Conservation (phyloP, 2,329 filamentous ascomycete genomes). For the Epichloe typhina region DNA sequence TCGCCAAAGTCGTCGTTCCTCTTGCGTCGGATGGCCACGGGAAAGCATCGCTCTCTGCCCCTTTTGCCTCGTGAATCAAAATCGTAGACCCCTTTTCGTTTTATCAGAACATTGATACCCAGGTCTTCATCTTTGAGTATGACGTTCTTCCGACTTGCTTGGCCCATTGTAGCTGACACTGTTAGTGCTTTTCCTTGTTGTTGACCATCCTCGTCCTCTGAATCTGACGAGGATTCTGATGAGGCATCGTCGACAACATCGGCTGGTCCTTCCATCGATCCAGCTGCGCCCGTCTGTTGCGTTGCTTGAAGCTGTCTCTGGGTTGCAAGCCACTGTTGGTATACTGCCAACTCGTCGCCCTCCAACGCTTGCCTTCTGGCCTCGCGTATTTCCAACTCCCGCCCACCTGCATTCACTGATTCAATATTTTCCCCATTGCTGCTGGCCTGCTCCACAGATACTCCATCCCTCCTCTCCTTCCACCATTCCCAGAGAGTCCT, state of each 20-base stretch:
- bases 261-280: constrained; percentile 53
- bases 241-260: constrained; percentile 74
- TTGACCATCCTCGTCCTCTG: constrained; percentile 78
- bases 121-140: constrained; percentile 81
- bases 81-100: constrained; percentile 83
- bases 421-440: constrained; percentile 45
- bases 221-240: constrained; percentile 73
- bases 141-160: constrained; percentile 73
- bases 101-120: constrained; percentile 79
- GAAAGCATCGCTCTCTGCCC: constrained; percentile 85
- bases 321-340: constrained; percentile 86
- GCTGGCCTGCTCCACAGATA: constrained; percentile 41
- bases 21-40: constrained; percentile 65
- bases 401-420: constrained; percentile 51
- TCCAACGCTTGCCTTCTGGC: constrained; percentile 53
- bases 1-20: constrained; percentile 89
- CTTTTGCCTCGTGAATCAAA: constrained; percentile 86
- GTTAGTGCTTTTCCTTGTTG: constrained; percentile 88
- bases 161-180: constrained; percentile 70
- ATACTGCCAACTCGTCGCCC: constrained; percentile 63
- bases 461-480: constrained; percentile 52
- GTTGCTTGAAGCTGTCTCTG: constrained; percentile 79
- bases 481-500: constrained; percentile 71
- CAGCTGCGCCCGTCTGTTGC: constrained; percentile 54
- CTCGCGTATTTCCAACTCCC: constrained; percentile 46